These are phyloP conservation scores for Cylindricascospora bacillispora DNA, from an alignment of 1,139 yeast genomes.

Conservation along the genomic window DNA sequence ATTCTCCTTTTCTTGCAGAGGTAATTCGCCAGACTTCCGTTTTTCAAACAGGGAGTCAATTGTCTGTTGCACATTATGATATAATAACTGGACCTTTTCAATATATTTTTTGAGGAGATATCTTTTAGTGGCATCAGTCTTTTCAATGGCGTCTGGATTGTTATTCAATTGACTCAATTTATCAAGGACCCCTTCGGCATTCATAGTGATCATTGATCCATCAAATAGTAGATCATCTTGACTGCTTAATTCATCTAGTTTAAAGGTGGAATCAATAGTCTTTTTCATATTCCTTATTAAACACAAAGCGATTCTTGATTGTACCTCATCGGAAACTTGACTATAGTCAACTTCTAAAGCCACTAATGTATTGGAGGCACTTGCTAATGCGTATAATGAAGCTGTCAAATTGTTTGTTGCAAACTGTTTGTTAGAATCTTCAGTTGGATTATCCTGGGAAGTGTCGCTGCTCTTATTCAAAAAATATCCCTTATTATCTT, in stretches of 20 bases:
- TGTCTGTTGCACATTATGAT: conserved; percentile 43
- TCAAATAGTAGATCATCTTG: conserved; percentile 38
- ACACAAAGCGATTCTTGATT: conserved; percentile 66
- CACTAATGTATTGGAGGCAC: conserved; percentile 47
- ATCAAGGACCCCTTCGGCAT: conserved; percentile 45
- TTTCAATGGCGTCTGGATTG: conserved; percentile 17
- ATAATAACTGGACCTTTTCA: conserved; percentile 37
- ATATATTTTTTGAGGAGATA: conserved; percentile 33
- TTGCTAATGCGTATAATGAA: conserved; percentile 58
- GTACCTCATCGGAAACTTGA: conserved; percentile 49
- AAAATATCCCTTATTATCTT: conserved; percentile 35
- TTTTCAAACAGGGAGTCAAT: conserved; percentile 47
- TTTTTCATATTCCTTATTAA: conserved; percentile 73
- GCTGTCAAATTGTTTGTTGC: conserved; percentile 32
- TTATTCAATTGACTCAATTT: conserved; percentile 14
- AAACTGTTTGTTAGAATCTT: conserved; percentile 19
- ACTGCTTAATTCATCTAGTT: conserved; percentile 18
- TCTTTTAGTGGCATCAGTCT: conserved; percentile 27
- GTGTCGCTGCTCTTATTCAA: not conserved
- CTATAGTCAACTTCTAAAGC: conserved; percentile 63
- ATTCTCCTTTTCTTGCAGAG: conserved; percentile 55
- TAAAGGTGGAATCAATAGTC: conserved; percentile 33
- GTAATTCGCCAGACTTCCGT: conserved; percentile 42
- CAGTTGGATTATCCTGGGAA: not conserved
- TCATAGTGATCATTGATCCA: conserved; percentile 43